Base-by-base conservation (phyloP, 306 rosid species). In the Cucurbita moschata region DNA sequence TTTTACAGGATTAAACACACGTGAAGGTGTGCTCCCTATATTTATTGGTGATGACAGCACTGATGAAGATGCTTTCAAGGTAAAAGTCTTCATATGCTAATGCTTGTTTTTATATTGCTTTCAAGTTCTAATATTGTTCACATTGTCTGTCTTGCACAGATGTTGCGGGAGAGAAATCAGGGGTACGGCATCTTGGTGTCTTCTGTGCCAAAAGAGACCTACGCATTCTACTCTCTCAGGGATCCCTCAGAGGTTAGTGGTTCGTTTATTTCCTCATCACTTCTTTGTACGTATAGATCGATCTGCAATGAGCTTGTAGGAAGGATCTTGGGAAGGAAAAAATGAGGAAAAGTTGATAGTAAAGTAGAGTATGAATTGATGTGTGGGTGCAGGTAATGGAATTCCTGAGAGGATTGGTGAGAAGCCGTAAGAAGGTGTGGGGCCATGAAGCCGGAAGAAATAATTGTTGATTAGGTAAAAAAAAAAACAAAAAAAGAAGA, bases 41-140 rank as follows among this genome's bases (percentile, higher is more conserved):
- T 94, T 80, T 71, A 88, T 94, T 65, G 98, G 98, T 12, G 98
- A 94, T 74, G 98, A 94, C 66, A 87, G 77, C 77, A 90, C 90
- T 21, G 98, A 94, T 66, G 98, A 94, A 84, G 98, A 94, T 78
- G 98, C 97, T 37, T 90, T 94, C 74, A 90, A 84, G 98, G 97
- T 90, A 77, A 47, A 3, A 8, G 44, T 49, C 50, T 35, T 23
- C 15, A 14, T 0, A 66, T 1, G 8, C 8, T 8, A 6, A 15
- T 38, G 8, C 23, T 9, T 11, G 19, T 42, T 42, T 50, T 3
- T 44, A 66, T 6, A 5, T 5, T 46, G 38, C 8, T 46, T 38
- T 68, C 0, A 5, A 11, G 19, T 21, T 7, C 3, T 43, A 11
- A 42, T 7, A 6, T 35, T 0, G 4, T 3, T 44, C 13, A 64